Percentiles rank a stretch among this genome's conserved stretches.
These are phyloP conservation scores for Liquidambar formosana DNA, from an alignment of 164 flowering plant genomes.

Conservation along the genomic window DNA sequence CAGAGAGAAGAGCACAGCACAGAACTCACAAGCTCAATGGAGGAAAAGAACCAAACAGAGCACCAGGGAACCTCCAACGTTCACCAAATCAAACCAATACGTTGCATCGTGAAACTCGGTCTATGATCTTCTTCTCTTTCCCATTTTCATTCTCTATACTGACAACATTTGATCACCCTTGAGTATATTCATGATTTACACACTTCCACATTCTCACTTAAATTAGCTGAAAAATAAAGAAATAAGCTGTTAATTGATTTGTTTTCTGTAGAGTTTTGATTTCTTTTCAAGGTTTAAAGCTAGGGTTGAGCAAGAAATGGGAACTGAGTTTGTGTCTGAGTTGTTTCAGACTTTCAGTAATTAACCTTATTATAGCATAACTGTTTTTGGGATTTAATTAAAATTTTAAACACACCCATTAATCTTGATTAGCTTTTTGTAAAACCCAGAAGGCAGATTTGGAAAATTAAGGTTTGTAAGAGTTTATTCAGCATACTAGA, in stretches of 20 bases:
- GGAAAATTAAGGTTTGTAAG: neutral
- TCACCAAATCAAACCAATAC: slow-evolving; percentile 35
- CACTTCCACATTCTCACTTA: neutral
- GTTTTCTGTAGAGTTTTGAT: too few species aligned
- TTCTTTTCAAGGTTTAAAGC: neutral
- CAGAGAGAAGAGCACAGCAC: neutral
- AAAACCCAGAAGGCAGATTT: neutral
- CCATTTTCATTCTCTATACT: neutral
- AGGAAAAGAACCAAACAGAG: neutral
- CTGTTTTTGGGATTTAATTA: too few species aligned
- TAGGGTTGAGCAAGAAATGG: neutral
- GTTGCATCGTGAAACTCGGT: slow-evolving; percentile 73
- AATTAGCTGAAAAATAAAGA: too few species aligned
- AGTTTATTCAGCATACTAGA: neutral
- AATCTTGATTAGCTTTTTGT: neutral
- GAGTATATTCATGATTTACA: too few species aligned
- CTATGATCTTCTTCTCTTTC: neutral
- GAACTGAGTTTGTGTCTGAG: neutral
- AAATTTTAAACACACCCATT: neutral
- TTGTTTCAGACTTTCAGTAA: too few species aligned
- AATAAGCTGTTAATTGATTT: neutral
- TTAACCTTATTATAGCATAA: neutral
- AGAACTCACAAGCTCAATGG: neutral
- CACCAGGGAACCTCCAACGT: neutral
- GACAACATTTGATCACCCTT: too few species aligned